Conservation (phyloP, 805 yeast genomes). For the Saccharomycopsis synnaedendra region DNA sequence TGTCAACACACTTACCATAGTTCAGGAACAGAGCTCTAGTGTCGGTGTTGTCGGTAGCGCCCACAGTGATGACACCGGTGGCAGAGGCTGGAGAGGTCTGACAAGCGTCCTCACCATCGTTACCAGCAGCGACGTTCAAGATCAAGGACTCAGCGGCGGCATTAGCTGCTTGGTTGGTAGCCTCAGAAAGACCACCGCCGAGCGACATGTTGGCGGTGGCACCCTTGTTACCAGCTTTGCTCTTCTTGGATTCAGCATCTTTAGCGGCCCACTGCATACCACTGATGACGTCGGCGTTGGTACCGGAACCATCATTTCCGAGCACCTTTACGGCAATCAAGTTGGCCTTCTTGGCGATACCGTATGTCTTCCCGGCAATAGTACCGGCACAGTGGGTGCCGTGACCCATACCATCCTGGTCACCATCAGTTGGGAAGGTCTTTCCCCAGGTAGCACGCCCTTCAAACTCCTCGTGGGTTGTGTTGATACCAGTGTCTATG, state of each 20-base stretch:
- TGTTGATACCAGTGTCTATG: slow-evolving; percentile 45
- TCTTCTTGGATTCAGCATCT: slow-evolving; percentile 30
- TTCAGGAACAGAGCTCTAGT: slow-evolving; percentile 41
- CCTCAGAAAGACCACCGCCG: slow-evolving; percentile 46
- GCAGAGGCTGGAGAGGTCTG: slow-evolving; percentile 51
- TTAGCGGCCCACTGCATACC: slow-evolving; percentile 55
- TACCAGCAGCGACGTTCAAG: slow-evolving; percentile 55
- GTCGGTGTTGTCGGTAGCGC: slow-evolving; percentile 35
- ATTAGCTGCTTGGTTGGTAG: slow-evolving; percentile 46
- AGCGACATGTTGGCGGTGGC: slow-evolving; percentile 53
- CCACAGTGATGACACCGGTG: slow-evolving; percentile 41
- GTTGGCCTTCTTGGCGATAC: slow-evolving; percentile 48
- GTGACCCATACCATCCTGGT: slow-evolving; percentile 48
- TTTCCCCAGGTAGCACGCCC: slow-evolving; percentile 58
- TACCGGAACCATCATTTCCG: slow-evolving; percentile 46
- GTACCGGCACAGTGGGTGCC: slow-evolving; percentile 63
- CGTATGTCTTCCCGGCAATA: slow-evolving; percentile 44
- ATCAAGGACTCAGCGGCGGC: slow-evolving; percentile 48
- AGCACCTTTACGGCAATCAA: slow-evolving; percentile 52
- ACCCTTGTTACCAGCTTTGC: slow-evolving; percentile 53
- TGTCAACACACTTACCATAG: slow-evolving; percentile 42
- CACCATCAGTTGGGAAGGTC: slow-evolving; percentile 33
- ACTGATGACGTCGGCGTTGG: slow-evolving; percentile 49
- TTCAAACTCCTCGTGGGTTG: slow-evolving; percentile 42
- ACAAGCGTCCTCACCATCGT: slow-evolving; percentile 50